Conservation (phyloP, 2,329 filamentous ascomycete genomes). For the Diaporthe sp. region DNA sequence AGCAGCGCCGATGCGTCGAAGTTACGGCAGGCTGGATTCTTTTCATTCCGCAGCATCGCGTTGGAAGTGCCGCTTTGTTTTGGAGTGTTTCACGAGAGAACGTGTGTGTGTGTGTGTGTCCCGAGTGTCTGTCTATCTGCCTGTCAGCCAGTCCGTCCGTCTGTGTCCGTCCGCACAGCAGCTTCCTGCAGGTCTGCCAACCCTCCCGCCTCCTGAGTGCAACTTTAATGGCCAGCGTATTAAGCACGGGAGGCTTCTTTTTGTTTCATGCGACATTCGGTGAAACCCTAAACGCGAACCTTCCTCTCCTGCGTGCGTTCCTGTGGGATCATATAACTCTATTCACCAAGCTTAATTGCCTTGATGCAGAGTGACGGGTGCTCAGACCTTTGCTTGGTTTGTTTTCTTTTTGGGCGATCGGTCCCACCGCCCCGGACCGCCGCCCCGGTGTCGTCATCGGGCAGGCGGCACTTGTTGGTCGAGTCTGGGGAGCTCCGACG, state of each 20-base stretch:
- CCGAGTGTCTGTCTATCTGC: neutral
- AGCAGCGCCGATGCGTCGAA: neutral
- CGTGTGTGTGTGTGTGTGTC: neutral
- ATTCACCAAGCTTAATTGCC: slow-evolving; percentile 2
- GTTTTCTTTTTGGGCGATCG: neutral
- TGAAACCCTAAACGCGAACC: slow-evolving; percentile 20
- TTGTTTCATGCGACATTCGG: slow-evolving; percentile 19
- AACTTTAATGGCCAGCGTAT: neutral
- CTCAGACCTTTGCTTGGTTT: neutral
- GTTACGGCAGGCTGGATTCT: neutral
- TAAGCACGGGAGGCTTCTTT: neutral
- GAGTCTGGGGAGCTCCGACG: neutral
- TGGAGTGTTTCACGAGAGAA: slow-evolving; percentile 11
- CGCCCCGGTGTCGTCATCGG: neutral
- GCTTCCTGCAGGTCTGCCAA: neutral
- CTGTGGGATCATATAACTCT: slow-evolving; percentile 14
- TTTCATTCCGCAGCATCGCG: neutral
- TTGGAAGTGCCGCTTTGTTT: neutral
- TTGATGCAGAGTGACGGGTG: slow-evolving; percentile 15
- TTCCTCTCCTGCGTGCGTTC: neutral
- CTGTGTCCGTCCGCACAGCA: neutral
- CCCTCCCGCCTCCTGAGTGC: neutral
- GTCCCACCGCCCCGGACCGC: slow-evolving; percentile 4
- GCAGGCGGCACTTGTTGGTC: slow-evolving; percentile 2
- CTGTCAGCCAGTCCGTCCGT: neutral